phyloP scores from a whole-genome alignment of 164 flowering plant species.

The Stephania japonica region DNA sequence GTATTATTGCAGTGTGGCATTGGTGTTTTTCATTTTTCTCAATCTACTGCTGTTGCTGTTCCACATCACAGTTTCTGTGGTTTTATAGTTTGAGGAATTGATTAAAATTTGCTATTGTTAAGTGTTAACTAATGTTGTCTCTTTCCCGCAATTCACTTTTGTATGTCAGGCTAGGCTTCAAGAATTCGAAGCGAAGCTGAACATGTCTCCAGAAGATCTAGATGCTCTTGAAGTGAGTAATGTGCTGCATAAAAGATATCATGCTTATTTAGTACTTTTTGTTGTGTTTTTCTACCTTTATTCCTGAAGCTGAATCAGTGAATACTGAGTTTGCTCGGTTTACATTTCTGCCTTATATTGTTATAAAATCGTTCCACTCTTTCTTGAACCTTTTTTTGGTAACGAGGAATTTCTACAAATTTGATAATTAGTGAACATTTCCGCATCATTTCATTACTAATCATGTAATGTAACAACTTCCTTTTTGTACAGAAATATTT shows the following conservation, averaged over 20 bases:
- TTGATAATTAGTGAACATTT: background rate
- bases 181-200: conserved; percentile 60
- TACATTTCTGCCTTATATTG: background rate
- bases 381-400: background rate
- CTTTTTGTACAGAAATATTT: no score
- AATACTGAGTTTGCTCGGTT: no score
- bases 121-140: background rate
- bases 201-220: conserved; percentile 58
- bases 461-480: no score
- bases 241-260: background rate
- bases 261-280: background rate
- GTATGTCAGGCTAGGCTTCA: conserved; percentile 63
- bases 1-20: background rate
- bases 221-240: conserved; percentile 83
- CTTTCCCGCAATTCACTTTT: conserved; percentile 2
- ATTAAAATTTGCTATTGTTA: background rate
- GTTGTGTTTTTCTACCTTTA: background rate
- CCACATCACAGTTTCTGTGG: background rate
- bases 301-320: background rate
- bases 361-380: background rate
- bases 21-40: background rate
- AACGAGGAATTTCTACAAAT: background rate
- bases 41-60: background rate
- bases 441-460: background rate
- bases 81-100: background rate